Evolutionary conservation across 2,329 filamentous ascomycete genomes (phyloP), one percentile per base, ranked within the genome.

Genomic region (Arthrinium puccinioides): DNA sequence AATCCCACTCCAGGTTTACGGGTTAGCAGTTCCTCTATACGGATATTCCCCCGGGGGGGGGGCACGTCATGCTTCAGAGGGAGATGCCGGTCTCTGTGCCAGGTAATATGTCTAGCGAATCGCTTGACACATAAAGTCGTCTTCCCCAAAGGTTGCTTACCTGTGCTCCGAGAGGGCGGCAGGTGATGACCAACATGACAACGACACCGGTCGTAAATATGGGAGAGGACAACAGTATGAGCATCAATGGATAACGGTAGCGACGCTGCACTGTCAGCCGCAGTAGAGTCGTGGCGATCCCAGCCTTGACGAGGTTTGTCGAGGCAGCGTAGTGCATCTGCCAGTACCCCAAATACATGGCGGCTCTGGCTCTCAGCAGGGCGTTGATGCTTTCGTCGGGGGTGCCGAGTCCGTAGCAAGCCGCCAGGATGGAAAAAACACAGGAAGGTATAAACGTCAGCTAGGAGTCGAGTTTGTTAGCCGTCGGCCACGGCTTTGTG

Each of bases 271-370:
- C 19, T 10, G 34, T 24, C 8, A 41, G 29, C 9, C 39, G 35
- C 9, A 41, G 29, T 29, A 37, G 24, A 3, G 34, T 31, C n/a
- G 29, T 14, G 11, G 39, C 39, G 13, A 41, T 35, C 4, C 34
- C 36, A 27, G n/a, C 25, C 10, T 6, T 27, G 25, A n/a, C 25
- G 5, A 27, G 5, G 32, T 25, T 35, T 10, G 32, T 35, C 32
- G 21, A 35, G 21, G 14, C 32, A 14, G 24, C 10, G 13, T 41
- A 37, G 13, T n/a, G 4, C n/a, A 41, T 30, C 9, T 26, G 16
- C 39, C 39, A 37, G 11, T 24, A 29, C 2, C 38, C 28, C 23
- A 37, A 8, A 14, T 40, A 36, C 9, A 25, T n/a, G 7, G 38
- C 33, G 8, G 21, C 28, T 23, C 15, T 16, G 5, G 38, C 27